Evolutionary conservation across 768 basidiomycete species (phyloP).

Genomic region (Tulasnella sp.): DNA sequence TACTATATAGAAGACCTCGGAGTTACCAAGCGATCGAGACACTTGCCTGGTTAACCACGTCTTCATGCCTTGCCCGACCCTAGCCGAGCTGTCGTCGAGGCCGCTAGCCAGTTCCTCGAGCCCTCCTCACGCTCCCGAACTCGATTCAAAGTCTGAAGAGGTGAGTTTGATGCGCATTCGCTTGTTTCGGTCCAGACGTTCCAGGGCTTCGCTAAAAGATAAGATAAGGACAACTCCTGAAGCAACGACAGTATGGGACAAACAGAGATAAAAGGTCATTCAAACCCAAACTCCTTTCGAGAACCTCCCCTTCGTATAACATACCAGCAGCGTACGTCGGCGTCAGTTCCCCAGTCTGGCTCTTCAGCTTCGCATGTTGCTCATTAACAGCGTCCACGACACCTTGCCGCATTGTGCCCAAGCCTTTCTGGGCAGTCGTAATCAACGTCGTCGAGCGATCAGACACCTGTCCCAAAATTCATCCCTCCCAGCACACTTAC

Average conservation of each 20-base stretch:
- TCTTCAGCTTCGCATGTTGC: not conserved
- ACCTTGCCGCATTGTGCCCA: not conserved
- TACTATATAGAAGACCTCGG: not conserved
- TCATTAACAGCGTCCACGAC: not conserved
- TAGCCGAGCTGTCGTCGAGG: not conserved
- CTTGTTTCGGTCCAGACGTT: conserved; percentile 3
- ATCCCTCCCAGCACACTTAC: not conserved
- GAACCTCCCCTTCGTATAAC: not conserved
- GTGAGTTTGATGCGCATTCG: not conserved
- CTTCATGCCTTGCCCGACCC: conserved; percentile 4
- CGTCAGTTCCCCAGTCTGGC: not conserved
- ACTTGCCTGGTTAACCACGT: conserved; percentile 2
- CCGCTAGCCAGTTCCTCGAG: not conserved
- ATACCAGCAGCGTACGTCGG: not conserved
- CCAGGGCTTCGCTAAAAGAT: not conserved
- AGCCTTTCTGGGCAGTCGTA: not conserved
- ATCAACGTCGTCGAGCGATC: not conserved
- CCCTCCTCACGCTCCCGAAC: not conserved
- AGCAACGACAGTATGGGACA: not conserved
- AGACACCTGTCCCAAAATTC: not conserved
- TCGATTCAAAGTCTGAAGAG: not conserved
- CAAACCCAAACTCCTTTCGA: not conserved
- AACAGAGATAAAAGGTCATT: not conserved
- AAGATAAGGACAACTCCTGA: not conserved
- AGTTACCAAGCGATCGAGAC: not conserved